Conservation (phyloP, 805 yeast species). For the Starmerella gropengiesseri region DNA sequence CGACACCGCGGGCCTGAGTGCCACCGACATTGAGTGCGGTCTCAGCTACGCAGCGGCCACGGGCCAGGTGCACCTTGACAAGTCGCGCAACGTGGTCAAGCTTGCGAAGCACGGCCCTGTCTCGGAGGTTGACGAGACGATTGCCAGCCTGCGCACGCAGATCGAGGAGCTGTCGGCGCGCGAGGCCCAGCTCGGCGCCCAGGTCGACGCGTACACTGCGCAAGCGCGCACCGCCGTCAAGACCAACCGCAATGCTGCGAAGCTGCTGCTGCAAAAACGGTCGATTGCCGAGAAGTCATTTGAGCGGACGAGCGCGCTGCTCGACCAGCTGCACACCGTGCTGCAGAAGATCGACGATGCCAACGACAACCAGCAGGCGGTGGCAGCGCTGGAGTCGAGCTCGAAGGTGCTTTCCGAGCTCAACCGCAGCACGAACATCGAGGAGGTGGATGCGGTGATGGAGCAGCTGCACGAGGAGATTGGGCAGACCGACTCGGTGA, state of each 20-base stretch:
- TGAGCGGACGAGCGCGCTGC: constrained; percentile 21
- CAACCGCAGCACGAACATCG: constrained; percentile 31
- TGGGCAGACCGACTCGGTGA: constrained; percentile 33
- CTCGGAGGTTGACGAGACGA: constrained; percentile 14
- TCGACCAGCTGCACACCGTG: constrained; percentile 33
- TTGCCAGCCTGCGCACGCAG: constrained; percentile 14
- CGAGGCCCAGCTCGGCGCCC: constrained; percentile 19
- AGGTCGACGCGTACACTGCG: constrained; percentile 21
- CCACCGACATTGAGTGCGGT: constrained; percentile 24
- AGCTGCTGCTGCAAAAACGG: constrained; percentile 17
- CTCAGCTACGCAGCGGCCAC: constrained; percentile 25
- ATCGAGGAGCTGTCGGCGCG: constrained; percentile 20
- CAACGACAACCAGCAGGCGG: constrained; percentile 33
- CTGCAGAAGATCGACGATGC: constrained; percentile 37
- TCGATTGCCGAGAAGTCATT: constrained; percentile 24
- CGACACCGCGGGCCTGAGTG: constrained; percentile 5
- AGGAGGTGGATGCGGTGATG: constrained; percentile 37
- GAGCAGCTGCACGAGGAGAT: constrained; percentile 34
- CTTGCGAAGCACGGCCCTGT: constrained; percentile 14
- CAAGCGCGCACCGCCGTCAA: constrained; percentile 20
- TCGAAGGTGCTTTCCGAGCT: constrained; percentile 31
- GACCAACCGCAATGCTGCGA: constrained; percentile 15
- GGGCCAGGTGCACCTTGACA: constrained; percentile 17
- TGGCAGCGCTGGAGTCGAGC: constrained; percentile 33
- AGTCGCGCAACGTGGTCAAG: constrained; percentile 18